phyloP scores from a whole-genome alignment of 192 early-diverging fungal species.

The Umbelopsis vinacea region DNA sequence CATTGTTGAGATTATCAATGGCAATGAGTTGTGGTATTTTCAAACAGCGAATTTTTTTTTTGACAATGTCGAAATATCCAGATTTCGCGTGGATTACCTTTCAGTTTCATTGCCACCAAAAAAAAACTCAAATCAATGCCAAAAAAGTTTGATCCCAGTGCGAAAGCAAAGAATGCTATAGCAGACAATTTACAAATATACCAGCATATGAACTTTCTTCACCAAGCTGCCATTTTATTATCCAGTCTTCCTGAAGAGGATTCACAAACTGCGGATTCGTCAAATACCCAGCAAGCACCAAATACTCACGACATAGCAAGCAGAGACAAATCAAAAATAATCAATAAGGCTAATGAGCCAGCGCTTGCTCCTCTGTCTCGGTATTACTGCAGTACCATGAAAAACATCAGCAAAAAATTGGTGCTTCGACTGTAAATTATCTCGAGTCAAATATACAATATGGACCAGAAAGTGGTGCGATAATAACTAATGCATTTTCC shows the following conservation, averaged over 20 bases:
- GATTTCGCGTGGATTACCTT: background rate
- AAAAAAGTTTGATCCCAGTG: background rate
- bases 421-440: conserved; percentile 60
- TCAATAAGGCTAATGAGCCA: conserved; percentile 1
- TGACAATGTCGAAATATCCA: no score
- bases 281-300: background rate
- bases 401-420: conserved; percentile 51
- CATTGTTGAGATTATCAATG: no score
- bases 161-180: conserved; percentile 17
- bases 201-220: conserved; percentile 69
- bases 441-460: background rate
- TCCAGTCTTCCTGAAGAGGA: conserved; percentile 40
- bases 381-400: conserved; percentile 54
- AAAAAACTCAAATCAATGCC: background rate
- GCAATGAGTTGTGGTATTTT: no score
- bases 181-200: conserved; percentile 55
- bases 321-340: background rate
- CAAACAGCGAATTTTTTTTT: no score
- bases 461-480: background rate
- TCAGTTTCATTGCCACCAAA: no score
- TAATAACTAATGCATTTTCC: background rate
- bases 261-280: conserved; percentile 10
- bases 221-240: conserved; percentile 66
- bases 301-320: background rate
- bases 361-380: conserved; percentile 35